phyloP scores from a whole-genome alignment of 2,329 filamentous ascomycete species.

The Cercospora canescens region DNA sequence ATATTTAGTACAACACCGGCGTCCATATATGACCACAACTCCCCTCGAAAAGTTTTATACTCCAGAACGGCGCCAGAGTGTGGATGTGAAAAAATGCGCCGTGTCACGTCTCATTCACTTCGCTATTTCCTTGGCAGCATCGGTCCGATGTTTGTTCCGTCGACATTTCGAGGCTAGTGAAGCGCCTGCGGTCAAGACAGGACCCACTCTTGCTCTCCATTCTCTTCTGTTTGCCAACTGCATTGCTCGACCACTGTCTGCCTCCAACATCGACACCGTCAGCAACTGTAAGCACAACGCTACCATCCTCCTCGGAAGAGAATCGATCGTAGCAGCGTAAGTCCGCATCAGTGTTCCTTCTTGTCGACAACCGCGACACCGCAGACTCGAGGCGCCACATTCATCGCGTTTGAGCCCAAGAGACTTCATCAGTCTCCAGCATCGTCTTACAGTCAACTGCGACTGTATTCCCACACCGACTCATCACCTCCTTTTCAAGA shows the following conservation, averaged over 20 bases:
- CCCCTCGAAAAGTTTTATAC: not conserved
- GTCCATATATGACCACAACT: not conserved
- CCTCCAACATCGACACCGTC: not conserved
- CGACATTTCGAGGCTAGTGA: not conserved
- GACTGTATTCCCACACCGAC: not conserved
- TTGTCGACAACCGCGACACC: not conserved
- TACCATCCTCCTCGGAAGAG: not conserved
- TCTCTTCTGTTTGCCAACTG: not conserved
- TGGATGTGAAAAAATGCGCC: not conserved
- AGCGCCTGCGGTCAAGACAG: not conserved
- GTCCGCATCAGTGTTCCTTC: not conserved
- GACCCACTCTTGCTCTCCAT: not conserved
- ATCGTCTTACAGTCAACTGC: not conserved
- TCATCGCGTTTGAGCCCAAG: not conserved
- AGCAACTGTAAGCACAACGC: not conserved
- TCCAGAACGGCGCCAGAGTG: not conserved
- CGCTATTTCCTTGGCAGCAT: not conserved
- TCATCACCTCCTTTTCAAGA: not conserved
- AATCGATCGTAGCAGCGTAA: not conserved
- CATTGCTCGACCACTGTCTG: not conserved
- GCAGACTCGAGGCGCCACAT: not conserved
- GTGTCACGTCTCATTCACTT: not conserved
- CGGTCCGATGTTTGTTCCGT: not conserved
- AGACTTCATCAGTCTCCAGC: not conserved
- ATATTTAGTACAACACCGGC: not conserved